Evolutionary conservation across 805 yeast species (phyloP).

Genomic region (Candida ficus): DNA sequence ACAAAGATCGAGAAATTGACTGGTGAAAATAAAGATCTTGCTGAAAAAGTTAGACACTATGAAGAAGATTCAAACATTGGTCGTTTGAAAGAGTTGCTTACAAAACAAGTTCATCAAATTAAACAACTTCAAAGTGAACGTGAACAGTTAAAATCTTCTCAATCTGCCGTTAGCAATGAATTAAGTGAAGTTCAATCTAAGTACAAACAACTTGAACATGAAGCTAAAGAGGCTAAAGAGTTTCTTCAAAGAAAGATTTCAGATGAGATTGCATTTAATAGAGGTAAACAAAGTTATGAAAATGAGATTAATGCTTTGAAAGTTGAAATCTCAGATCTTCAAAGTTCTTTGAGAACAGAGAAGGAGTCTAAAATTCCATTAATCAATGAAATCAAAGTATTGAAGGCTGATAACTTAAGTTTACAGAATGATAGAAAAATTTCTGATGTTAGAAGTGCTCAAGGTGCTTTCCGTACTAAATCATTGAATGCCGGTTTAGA

Average conservation of each 20-base stretch:
- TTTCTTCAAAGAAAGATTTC: slow-evolving; percentile 36
- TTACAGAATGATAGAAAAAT: slow-evolving; percentile 20
- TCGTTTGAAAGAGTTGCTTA: slow-evolving; percentile 23
- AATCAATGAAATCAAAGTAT: slow-evolving; percentile 21
- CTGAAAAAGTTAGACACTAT: slow-evolving; percentile 32
- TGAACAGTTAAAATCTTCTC: slow-evolving; percentile 25
- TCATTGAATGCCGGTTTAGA: slow-evolving; percentile 18
- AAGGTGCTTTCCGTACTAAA: slow-evolving; percentile 22
- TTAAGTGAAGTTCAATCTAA: slow-evolving; percentile 21
- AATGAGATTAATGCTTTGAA: slow-evolving; percentile 35
- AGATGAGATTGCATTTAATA: slow-evolving; percentile 38
- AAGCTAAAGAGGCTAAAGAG: slow-evolving; percentile 37
- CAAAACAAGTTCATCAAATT: slow-evolving; percentile 24
- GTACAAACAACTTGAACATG: slow-evolving; percentile 38
- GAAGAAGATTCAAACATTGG: slow-evolving; percentile 34
- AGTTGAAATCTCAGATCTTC: slow-evolving; percentile 17
- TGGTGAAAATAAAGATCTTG: slow-evolving; percentile 40
- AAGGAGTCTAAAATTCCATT: slow-evolving; percentile 26
- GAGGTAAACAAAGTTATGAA: slow-evolving; percentile 41
- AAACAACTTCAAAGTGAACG: slow-evolving; percentile 26
- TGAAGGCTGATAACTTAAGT: slow-evolving; percentile 32
- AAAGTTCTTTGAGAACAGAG: slow-evolving; percentile 25
- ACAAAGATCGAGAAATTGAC: slow-evolving; percentile 33
- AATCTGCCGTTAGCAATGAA: slow-evolving; percentile 23
- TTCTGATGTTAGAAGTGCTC: slow-evolving; percentile 19